Percentiles rank a stretch among this genome's conserved stretches.
Conservation (phyloP, 2,329 filamentous ascomycete species). For the Aspergillus sp. region DNA sequence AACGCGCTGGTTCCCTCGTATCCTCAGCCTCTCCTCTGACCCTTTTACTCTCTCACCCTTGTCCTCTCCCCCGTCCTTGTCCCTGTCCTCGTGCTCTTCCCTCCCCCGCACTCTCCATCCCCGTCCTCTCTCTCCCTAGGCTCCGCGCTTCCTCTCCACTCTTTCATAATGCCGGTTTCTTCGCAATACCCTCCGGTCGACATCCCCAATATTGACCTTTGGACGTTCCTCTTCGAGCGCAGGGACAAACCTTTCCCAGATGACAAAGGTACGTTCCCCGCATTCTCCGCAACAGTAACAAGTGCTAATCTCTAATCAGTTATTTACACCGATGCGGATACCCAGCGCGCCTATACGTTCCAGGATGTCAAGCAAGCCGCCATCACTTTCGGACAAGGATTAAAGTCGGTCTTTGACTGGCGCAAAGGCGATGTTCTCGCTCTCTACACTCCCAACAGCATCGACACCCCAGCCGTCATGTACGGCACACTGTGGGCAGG, state of each 20-base stretch:
- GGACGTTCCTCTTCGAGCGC: constrained; percentile 76
- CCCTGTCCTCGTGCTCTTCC: not conserved
- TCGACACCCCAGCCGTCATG: constrained; percentile 78
- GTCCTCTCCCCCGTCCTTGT: not conserved
- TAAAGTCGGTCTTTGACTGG: constrained; percentile 77
- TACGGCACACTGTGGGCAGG: constrained; percentile 85
- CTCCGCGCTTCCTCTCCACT: constrained; percentile 23
- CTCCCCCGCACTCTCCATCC: constrained; percentile 6
- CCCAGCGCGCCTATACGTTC: constrained; percentile 71
- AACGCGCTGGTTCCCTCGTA: not conserved
- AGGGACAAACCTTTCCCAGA: constrained; percentile 69
- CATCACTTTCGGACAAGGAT: constrained; percentile 76
- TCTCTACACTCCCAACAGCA: constrained; percentile 82
- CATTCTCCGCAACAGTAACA: not conserved
- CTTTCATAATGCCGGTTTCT: constrained; percentile 67
- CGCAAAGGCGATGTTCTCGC: constrained; percentile 81
- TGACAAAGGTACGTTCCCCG: constrained; percentile 65
- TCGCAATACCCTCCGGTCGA: constrained; percentile 68
- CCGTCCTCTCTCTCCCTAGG: not conserved
- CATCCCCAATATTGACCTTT: constrained; percentile 77
- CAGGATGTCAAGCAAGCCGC: constrained; percentile 68
- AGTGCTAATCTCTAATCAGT: constrained; percentile 54
- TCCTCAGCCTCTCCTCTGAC: not conserved
- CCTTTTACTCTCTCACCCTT: not conserved
- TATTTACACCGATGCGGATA: constrained; percentile 77